These are phyloP conservation scores for Trichoderma virens DNA, from an alignment of 495 filamentous ascomycete genomes.

Conservation along the genomic window DNA sequence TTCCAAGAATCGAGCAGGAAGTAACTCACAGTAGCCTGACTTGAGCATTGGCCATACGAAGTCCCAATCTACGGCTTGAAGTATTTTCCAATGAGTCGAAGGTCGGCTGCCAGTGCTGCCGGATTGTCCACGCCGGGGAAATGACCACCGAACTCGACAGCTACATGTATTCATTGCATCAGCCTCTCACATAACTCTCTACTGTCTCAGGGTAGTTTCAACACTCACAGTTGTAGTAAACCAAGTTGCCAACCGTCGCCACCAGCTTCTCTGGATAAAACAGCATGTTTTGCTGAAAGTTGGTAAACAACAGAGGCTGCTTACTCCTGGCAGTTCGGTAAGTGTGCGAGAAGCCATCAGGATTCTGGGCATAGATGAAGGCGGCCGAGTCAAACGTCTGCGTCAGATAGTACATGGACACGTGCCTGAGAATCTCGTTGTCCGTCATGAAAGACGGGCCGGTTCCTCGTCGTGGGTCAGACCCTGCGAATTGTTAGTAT, in stretches of 20 bases:
- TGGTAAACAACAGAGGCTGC: constrained; percentile 14
- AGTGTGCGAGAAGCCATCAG: constrained; percentile 9
- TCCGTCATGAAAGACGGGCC: constrained; percentile 14
- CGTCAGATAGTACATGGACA: constrained; percentile 28
- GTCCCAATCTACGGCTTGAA: background rate
- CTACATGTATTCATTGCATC: constrained; percentile 10
- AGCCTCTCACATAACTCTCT: background rate
- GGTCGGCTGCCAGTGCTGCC: constrained; percentile 13
- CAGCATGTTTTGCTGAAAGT: constrained; percentile 15
- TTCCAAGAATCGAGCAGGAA: too few species aligned
- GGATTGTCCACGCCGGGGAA: constrained; percentile 23
- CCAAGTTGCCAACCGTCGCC: constrained; percentile 20
- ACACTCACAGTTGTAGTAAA: constrained; percentile 19
- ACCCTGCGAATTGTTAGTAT: constrained; percentile 2
- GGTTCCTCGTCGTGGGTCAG: constrained; percentile 15
- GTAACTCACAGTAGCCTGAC: background rate
- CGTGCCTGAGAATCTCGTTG: constrained; percentile 21
- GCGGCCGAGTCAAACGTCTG: constrained; percentile 16
- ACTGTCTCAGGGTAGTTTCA: background rate
- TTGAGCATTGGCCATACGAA: background rate
- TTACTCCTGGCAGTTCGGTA: constrained; percentile 7
- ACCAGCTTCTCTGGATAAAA: constrained; percentile 17
- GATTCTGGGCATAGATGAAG: constrained; percentile 18
- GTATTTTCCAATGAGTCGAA: constrained; percentile 12
- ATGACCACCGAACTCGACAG: constrained; percentile 20